A percentile compares a stretch with the other conserved stretches of the same genome.
These are phyloP conservation scores for Monilinia fructicola DNA, from an alignment of 2,329 filamentous ascomycete genomes.

Conservation along the genomic window DNA sequence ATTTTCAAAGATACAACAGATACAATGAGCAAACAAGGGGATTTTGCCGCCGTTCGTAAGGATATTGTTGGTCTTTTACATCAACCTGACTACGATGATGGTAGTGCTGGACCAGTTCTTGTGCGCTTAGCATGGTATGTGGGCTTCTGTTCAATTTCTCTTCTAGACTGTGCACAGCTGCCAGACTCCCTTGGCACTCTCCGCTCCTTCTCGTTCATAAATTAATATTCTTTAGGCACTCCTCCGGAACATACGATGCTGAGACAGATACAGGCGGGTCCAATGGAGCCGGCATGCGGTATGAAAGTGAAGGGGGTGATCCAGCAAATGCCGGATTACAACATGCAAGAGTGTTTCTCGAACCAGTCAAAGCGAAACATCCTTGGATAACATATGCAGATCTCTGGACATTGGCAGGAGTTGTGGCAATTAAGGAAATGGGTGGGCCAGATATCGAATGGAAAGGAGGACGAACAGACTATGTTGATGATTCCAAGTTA, in stretches of 20 bases:
- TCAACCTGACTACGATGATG: conserved; percentile 65
- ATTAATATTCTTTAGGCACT: conserved; percentile 50
- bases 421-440: conserved; percentile 59
- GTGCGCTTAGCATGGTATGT: conserved; percentile 62
- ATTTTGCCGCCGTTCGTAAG: conserved; percentile 51
- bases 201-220: not conserved
- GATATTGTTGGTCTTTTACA: conserved; percentile 45
- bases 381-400: conserved; percentile 66
- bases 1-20: not conserved
- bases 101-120: conserved; percentile 61
- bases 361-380: conserved; percentile 58
- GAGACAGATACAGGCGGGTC: conserved; percentile 61
- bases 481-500: conserved; percentile 58
- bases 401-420: conserved; percentile 62
- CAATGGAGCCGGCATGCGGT: conserved; percentile 66
- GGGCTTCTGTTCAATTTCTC: not conserved
- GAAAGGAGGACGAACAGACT: conserved; percentile 60
- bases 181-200: not conserved
- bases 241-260: conserved; percentile 61
- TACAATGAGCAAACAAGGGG: conserved; percentile 54
- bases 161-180: not conserved
- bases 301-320: conserved; percentile 62
- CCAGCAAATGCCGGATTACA: conserved; percentile 65
- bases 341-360: conserved; percentile 62
- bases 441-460: conserved; percentile 58